Evolutionary conservation across 2,329 filamentous ascomycete species (phyloP).

Genomic region (Pseudofabraea citricarpa): DNA sequence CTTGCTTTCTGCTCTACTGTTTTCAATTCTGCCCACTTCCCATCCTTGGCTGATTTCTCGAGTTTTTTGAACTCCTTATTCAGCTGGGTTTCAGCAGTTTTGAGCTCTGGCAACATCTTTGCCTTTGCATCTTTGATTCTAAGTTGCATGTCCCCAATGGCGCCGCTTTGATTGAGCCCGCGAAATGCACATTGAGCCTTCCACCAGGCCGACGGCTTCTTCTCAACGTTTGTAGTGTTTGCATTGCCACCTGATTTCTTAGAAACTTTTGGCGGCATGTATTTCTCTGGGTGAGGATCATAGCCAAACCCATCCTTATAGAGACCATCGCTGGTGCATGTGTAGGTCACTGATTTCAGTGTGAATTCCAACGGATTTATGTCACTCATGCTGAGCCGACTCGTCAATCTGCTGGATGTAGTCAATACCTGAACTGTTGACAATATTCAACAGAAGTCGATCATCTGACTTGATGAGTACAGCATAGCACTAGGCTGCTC

Average conservation of each 20-base stretch:
- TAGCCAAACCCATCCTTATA: constrained; percentile 13
- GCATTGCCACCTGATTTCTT: constrained; percentile 6
- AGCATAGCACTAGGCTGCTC: too few relatives aligned
- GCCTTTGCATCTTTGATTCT: constrained; percentile 14
- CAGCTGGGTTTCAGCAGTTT: constrained; percentile 9
- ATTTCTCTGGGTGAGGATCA: constrained; percentile 11
- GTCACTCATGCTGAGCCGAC: constrained; percentile 7
- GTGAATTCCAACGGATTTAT: constrained; percentile 11
- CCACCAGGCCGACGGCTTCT: constrained; percentile 13
- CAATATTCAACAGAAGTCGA: too few relatives aligned
- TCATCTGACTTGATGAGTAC: too few relatives aligned
- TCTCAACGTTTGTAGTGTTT: constrained; percentile 8
- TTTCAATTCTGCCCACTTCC: constrained; percentile 6
- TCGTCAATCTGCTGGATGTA: background rate
- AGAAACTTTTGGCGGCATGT: constrained; percentile 10
- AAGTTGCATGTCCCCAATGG: constrained; percentile 11
- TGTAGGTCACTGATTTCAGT: constrained; percentile 13
- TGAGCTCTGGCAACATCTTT: constrained; percentile 12
- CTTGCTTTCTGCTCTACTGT: constrained; percentile 11
- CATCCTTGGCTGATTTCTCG: constrained; percentile 6
- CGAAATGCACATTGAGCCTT: constrained; percentile 16
- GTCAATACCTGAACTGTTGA: too few relatives aligned
- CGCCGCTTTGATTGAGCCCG: constrained; percentile 11
- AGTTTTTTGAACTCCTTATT: constrained; percentile 13
- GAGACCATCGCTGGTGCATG: constrained; percentile 13